Evolutionary conservation across 306 rosid species (phyloP).

Genomic region (Leucaena leucocephala): DNA sequence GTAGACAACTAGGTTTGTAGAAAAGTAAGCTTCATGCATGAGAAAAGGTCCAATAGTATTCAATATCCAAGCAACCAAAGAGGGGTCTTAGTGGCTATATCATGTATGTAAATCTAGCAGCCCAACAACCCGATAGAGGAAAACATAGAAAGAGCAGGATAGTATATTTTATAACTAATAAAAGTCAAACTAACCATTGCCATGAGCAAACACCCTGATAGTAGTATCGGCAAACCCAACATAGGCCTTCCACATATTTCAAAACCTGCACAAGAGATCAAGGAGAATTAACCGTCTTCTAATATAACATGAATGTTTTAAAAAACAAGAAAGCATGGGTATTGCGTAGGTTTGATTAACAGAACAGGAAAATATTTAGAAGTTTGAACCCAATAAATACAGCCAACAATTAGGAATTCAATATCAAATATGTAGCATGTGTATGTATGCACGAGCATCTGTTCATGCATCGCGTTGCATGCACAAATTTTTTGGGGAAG

Average conservation of each 20-base stretch:
- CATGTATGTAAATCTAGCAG: slow-evolving; percentile 25
- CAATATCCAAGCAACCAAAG: slow-evolving; percentile 18
- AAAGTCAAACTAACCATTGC: slow-evolving; percentile 72
- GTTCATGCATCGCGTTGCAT: background rate
- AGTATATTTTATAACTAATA: slow-evolving; percentile 1
- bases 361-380: slow-evolving; percentile 27
- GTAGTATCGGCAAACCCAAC: slow-evolving; percentile 97
- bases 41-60: slow-evolving; percentile 15
- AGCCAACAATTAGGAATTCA: background rate
- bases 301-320: slow-evolving; percentile 22
- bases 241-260: slow-evolving; percentile 93
- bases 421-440: background rate
- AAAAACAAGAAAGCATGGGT: slow-evolving; percentile 1
- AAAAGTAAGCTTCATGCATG: slow-evolving; percentile 20
- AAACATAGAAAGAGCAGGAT: slow-evolving; percentile 13
- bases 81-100: slow-evolving; percentile 17
- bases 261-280: slow-evolving; percentile 61
- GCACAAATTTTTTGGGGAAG: background rate
- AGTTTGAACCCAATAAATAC: slow-evolving; percentile 23
- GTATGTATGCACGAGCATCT: background rate
- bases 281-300: slow-evolving; percentile 32
- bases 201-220: slow-evolving; percentile 98
- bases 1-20: background rate
- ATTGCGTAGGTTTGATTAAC: slow-evolving; percentile 10
- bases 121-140: slow-evolving; percentile 2